Percentiles rank a stretch among this genome's conserved stretches.
These are phyloP conservation scores for Phytophthora colocasiae DNA, from an alignment of 352 stramenopile species.

Conservation along the genomic window DNA sequence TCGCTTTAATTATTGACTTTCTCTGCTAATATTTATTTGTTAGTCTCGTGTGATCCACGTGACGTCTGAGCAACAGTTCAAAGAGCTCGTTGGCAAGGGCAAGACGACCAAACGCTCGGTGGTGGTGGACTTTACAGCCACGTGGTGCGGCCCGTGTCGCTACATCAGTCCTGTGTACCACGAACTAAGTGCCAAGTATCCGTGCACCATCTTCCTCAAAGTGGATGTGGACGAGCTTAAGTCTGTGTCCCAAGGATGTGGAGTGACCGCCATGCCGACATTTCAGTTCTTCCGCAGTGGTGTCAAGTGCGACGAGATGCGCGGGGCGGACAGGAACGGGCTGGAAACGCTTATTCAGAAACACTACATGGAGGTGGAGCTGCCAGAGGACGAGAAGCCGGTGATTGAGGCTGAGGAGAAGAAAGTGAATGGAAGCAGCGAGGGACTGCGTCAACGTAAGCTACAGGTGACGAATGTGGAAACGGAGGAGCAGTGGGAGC, in stretches of 20 bases:
- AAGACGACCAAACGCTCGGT: slow-evolving; percentile 76
- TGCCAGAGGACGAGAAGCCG: slow-evolving; percentile 70
- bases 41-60: slow-evolving; percentile 81
- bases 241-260: slow-evolving; percentile 50
- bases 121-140: slow-evolving; percentile 90
- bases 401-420: slow-evolving; percentile 18
- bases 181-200: slow-evolving; percentile 86
- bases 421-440: background rate
- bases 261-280: slow-evolving; percentile 94
- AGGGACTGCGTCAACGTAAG: slow-evolving; percentile 71
- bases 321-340: slow-evolving; percentile 76
- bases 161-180: slow-evolving; percentile 88
- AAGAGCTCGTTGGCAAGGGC: slow-evolving; percentile 73
- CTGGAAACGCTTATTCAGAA: slow-evolving; percentile 75
- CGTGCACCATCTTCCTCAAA: slow-evolving; percentile 88
- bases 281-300: slow-evolving; percentile 95
- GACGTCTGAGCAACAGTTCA: slow-evolving; percentile 72
- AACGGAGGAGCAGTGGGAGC: slow-evolving; percentile 62
- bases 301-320: slow-evolving; percentile 89
- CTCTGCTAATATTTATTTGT: background rate
- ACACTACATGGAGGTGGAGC: slow-evolving; percentile 81
- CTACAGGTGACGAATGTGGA: slow-evolving; percentile 50
- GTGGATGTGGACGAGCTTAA: slow-evolving; percentile 90
- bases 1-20: no score
- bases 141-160: slow-evolving; percentile 91